Percentiles rank a stretch among this genome's conserved stretches.
Conservation (phyloP, 192 early-diverging fungal genomes). For the Coemansia sp. region DNA sequence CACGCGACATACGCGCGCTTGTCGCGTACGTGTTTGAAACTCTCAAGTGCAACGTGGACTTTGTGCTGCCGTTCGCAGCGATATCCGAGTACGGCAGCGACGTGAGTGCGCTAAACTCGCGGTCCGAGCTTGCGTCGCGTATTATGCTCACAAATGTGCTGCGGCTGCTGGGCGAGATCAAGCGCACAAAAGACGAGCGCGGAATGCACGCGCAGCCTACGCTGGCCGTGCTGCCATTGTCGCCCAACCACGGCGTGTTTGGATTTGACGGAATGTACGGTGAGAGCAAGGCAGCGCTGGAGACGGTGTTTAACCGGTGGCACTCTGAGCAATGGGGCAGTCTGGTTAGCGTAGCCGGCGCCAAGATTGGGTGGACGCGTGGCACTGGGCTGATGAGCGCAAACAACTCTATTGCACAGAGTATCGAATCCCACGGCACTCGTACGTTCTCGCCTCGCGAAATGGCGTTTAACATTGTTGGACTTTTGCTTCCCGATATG, state of each 20-base stretch:
- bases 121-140: constrained; percentile 83
- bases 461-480: constrained; percentile 93
- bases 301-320: constrained; percentile 92
- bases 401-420: constrained; percentile 86
- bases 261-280: constrained; percentile 91
- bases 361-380: constrained; percentile 96
- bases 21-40: constrained; percentile 80
- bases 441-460: constrained; percentile 90
- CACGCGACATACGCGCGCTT: constrained; percentile 70
- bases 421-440: constrained; percentile 76
- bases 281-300: constrained; percentile 90
- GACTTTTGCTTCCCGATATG: constrained; percentile 80
- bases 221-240: constrained; percentile 83
- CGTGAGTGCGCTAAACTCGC: constrained; percentile 75
- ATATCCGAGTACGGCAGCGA: constrained; percentile 82
- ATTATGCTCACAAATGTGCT: constrained; percentile 94
- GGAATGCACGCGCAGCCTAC: constrained; percentile 80
- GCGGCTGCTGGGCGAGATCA: constrained; percentile 83
- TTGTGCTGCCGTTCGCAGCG: constrained; percentile 92
- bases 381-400: constrained; percentile 91
- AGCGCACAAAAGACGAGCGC: constrained; percentile 68
- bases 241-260: constrained; percentile 96
- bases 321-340: constrained; percentile 82
- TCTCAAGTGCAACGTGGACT: constrained; percentile 86
- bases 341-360: constrained; percentile 82